Evolutionary conservation across 148 eudicot genomes (phyloP), one percentile per base, ranked within the genome.

Genomic region (Dianthus caryophyllus): DNA sequence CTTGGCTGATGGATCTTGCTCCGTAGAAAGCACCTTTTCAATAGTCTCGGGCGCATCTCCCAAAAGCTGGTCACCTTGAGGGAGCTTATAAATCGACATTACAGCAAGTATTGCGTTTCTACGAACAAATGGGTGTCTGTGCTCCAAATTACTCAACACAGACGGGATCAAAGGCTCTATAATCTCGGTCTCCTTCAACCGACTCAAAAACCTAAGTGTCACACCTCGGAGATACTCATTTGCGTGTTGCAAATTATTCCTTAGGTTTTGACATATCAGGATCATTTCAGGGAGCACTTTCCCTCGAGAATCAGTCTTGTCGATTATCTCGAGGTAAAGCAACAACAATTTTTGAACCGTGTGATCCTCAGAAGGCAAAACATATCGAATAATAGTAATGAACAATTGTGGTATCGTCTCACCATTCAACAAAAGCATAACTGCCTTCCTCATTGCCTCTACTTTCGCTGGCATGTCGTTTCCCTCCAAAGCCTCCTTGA

Each of bases 181-280:
- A 20, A 89, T 78, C 78, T 88, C 90, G 1, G 76, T 64, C 74
- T 89, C 96, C 57, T 80, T 79, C 70, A 89, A 76, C 44, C 92
- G 84, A 66, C 89, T 78, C 38, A 89, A 80, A 66, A 89, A 89
- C 71, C 92, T 83, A 61, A 89, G 88, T 0, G 96, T 87, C 53
- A 87, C 96, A 46, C 92, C 96, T 47, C 92, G 77, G 38, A 89
- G 75, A 73, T 89, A 87, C 82, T 89, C 96, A 79, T 88, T 88
- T 0, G 96, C 84, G 48, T 88, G 96, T 44, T 84, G 83, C 72
- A 86, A 76, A 77, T 88, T 88, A 71, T 85, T 85, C 62, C 84
- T 77, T 62, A 88, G 65, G 66, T 88, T 85, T 69, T 88, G 96
- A 77, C 96, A 88, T 58, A 88, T 88, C 72, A 88, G 26, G 25